Evolutionary conservation across 768 basidiomycete species (phyloP).

Genomic region (Termitomyces eurrhizus): DNA sequence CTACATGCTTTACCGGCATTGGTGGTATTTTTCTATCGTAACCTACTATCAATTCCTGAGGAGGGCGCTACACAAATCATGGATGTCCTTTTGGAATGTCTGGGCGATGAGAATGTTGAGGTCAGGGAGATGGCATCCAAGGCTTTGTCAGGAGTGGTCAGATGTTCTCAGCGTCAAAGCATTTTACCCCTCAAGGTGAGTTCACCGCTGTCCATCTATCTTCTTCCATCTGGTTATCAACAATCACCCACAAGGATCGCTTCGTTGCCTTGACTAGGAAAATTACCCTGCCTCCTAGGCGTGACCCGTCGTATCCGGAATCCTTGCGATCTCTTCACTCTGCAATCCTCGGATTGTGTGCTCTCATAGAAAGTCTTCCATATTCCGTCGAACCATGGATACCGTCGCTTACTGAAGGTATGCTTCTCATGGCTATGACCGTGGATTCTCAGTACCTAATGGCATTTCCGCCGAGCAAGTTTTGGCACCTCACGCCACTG

Average conservation of each 20-base stretch:
- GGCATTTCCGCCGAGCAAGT: slow-evolving; percentile 36
- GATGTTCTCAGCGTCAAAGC: slow-evolving; percentile 87
- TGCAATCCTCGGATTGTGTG: slow-evolving; percentile 86
- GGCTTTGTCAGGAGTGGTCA: slow-evolving; percentile 79
- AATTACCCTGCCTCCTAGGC: slow-evolving; percentile 62
- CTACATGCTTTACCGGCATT: slow-evolving; percentile 84
- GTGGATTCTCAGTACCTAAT: slow-evolving; percentile 4
- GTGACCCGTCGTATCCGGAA: slow-evolving; percentile 69
- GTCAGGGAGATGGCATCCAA: slow-evolving; percentile 90
- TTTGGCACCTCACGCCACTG: slow-evolving; percentile 72
- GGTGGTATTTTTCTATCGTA: slow-evolving; percentile 89
- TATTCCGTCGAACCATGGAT: slow-evolving; percentile 95
- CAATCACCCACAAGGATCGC: slow-evolving; percentile 53
- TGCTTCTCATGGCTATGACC: slow-evolving; percentile 12
- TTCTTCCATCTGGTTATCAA: slow-evolving; percentile 9
- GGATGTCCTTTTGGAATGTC: slow-evolving; percentile 79
- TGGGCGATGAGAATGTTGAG: slow-evolving; percentile 89
- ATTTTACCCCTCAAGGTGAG: slow-evolving; percentile 80
- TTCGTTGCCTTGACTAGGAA: slow-evolving; percentile 64
- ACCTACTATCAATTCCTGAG: slow-evolving; percentile 73
- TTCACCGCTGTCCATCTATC: slow-evolving; percentile 8
- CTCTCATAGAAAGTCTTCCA: slow-evolving; percentile 88
- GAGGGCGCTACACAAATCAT: slow-evolving; percentile 66
- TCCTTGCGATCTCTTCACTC: slow-evolving; percentile 75
- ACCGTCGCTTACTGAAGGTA: slow-evolving; percentile 76